Evolutionary conservation across 805 yeast genomes (phyloP), one percentile per base, ranked within the genome.

Genomic region (Pichia kluyveri): DNA sequence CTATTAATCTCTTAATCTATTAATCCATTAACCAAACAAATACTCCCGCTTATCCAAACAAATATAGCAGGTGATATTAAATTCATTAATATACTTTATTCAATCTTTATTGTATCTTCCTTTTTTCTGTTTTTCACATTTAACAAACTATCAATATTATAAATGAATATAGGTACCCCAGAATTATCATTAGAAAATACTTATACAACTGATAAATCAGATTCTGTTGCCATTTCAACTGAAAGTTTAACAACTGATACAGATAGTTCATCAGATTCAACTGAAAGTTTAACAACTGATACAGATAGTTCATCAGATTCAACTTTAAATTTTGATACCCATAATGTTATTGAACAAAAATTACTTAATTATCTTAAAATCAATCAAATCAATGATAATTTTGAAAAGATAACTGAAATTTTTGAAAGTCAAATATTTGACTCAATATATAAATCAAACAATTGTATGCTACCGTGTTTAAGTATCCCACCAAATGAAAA

Each of bases 381-480:
- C 11, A 17, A 27, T 1, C 12, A 40, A 23, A 6, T 47, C 1
- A 30, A 47, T 27, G 19, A 31, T 8, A 36, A 47, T 39, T 47
- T 43, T 38, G 38, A 43, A 18, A 5, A 17, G 15, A 47, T 47
- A 2, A 43, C 47, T 5, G 4, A 36, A 6, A n/a, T 37, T 9
- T 47, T 47, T 40, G 41, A 43, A 39, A 15, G 34, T 14, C 27
- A 47, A 8, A 48, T 48, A 38, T 32, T 28, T 36, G 45, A 44
- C 27, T 32, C 51, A 12, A n/a, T 48, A 3, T 3, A 28, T 10
- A 48, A 34, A 6, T 48, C 51, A 4, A 28, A 19, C 11, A 48
- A 42, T 41, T 44, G 46, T 18, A 48, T 48, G 51, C 17, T 48
- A 15, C 51, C 51, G 3, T 44, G 43, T 38, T 44, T 48, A n/a